Percentiles rank a stretch among this genome's conserved stretches.
phyloP scores from a whole-genome alignment of 1,284 basidiomycete genomes.

The Boletus mariae region DNA sequence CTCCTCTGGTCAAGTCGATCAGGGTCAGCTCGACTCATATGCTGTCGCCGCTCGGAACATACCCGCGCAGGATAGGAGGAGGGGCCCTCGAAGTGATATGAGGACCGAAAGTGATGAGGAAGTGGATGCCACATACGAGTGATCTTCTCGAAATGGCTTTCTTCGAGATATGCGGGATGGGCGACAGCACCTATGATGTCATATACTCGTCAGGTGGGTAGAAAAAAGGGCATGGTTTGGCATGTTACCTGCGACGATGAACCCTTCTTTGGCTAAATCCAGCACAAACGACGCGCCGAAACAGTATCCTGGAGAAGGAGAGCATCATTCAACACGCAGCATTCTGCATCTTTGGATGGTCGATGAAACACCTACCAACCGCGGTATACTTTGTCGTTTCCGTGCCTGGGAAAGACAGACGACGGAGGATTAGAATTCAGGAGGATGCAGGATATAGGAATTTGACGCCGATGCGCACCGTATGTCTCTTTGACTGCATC shows the following conservation, averaged over 20 bases:
- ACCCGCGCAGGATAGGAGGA: neutral
- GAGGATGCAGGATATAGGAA: neutral
- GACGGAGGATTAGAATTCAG: neutral
- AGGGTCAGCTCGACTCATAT: neutral
- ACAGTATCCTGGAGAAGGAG: constrained; percentile 44
- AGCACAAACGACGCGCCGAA: constrained; percentile 54
- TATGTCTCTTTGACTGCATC: constrained; percentile 16
- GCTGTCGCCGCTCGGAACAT: neutral
- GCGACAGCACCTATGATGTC: constrained; percentile 44
- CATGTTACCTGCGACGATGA: constrained; percentile 42
- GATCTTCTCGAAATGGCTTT: constrained; percentile 44
- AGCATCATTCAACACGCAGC: neutral
- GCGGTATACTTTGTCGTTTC: constrained; percentile 32
- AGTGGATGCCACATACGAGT: neutral
- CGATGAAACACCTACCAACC: constrained; percentile 31
- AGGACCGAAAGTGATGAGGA: neutral
- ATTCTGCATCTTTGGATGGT: no score
- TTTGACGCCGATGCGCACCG: constrained; percentile 1
- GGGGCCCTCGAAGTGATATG: neutral
- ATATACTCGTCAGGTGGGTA: neutral
- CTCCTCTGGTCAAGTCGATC: neutral
- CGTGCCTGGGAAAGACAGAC: neutral
- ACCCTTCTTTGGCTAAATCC: constrained; percentile 41
- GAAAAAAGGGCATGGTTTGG: neutral
- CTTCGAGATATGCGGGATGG: constrained; percentile 53